These are phyloP conservation scores for Neofusicoccum kwambonambiense DNA, from an alignment of 2,329 filamentous ascomycete genomes.

Conservation along the genomic window DNA sequence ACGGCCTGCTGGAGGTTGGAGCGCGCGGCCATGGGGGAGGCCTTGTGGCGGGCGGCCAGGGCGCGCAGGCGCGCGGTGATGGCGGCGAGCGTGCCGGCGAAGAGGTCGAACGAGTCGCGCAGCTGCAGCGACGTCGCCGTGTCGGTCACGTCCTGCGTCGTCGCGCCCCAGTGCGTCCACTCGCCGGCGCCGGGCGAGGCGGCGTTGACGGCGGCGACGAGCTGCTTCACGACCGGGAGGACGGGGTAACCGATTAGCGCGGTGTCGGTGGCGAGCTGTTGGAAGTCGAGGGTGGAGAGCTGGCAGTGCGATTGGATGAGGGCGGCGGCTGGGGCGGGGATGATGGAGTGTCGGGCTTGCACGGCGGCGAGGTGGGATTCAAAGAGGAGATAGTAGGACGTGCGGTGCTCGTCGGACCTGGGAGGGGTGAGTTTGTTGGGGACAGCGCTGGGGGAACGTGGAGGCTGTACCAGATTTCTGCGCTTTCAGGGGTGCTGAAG, in stretches of 20 bases:
- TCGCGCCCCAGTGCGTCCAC: conserved; percentile 31
- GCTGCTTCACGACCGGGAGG: conserved; percentile 29
- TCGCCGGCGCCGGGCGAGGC: conserved; percentile 21
- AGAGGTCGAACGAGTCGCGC: conserved; percentile 25
- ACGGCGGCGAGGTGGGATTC: conserved; percentile 29
- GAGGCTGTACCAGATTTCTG: conserved; percentile 23
- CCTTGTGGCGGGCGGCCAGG: conserved; percentile 25
- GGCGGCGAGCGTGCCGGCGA: conserved; percentile 21
- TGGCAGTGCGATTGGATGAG: conserved; percentile 28
- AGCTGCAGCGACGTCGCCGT: conserved; percentile 30
- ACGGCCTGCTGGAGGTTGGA: conserved; percentile 33
- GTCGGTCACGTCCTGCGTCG: conserved; percentile 30
- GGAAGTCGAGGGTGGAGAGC: conserved; percentile 23
- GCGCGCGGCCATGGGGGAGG: conserved; percentile 29
- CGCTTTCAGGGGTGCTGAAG: conserved; percentile 27
- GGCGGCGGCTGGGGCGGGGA: conserved; percentile 28
- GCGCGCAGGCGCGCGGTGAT: conserved; percentile 16
- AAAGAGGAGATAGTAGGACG: conserved; percentile 28
- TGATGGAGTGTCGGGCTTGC: conserved; percentile 23
- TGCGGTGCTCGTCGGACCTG: conserved; percentile 23
- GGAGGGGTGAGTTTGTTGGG: not conserved
- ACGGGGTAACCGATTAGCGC: conserved; percentile 34
- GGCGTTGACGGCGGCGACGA: conserved; percentile 25
- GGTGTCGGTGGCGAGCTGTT: conserved; percentile 27
- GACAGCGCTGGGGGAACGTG: conserved; percentile 8